Conservation (phyloP, 768 basidiomycete species). For the Pleurotus pulmonarius region DNA sequence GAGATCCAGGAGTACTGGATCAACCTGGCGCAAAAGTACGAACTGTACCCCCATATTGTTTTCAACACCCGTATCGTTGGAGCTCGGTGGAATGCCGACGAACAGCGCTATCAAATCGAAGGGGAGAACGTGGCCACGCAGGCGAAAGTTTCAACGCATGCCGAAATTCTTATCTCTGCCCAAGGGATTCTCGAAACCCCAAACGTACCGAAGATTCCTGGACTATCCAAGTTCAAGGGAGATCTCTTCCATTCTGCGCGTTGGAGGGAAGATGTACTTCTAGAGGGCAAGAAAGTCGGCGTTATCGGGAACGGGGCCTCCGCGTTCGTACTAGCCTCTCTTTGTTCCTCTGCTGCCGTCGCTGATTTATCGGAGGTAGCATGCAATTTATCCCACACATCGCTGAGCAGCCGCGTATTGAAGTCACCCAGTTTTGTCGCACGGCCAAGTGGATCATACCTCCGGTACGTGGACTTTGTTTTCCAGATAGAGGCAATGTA, state of each 20-base stretch:
- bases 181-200: constrained; percentile 44
- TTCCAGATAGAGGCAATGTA: background rate
- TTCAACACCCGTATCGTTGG: constrained; percentile 41
- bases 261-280: constrained; percentile 38
- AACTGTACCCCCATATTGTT: constrained; percentile 32
- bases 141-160: constrained; percentile 23
- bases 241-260: constrained; percentile 48
- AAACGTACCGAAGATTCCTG: constrained; percentile 28
- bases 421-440: constrained; percentile 47
- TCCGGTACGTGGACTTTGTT: constrained; percentile 28
- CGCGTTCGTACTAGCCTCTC: constrained; percentile 32
- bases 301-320: constrained; percentile 59
- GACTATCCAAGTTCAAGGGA: constrained; percentile 42
- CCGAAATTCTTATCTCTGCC: constrained; percentile 50
- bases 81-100: constrained; percentile 38
- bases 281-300: constrained; percentile 45
- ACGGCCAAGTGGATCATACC: constrained; percentile 46
- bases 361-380: constrained; percentile 21
- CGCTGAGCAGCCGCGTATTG: constrained; percentile 32
- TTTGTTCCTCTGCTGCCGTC: constrained; percentile 7
- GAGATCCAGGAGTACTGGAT: constrained; percentile 43
- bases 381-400: constrained; percentile 49
- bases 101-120: constrained; percentile 33
- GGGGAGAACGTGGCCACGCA: constrained; percentile 30
- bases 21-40: constrained; percentile 36